Conservation (phyloP, 306 rosid species). For the Fragaria ananassa region DNA sequence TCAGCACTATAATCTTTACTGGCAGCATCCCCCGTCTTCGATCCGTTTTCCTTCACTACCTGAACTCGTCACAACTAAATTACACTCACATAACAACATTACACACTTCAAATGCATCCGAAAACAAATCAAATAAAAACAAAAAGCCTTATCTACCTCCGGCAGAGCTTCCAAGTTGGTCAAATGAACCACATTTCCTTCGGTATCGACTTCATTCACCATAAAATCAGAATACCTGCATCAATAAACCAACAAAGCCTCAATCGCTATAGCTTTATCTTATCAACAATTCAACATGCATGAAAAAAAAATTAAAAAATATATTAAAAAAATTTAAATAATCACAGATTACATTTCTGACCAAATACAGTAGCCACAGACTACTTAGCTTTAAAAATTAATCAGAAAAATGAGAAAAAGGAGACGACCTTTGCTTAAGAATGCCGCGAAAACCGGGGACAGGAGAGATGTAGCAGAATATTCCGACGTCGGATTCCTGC, state of each 20-base stretch:
- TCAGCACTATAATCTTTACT: slow-evolving; percentile 55
- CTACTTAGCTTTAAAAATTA: not conserved
- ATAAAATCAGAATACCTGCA: slow-evolving; percentile 89
- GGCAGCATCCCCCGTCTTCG: slow-evolving; percentile 19
- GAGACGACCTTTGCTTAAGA: slow-evolving; percentile 70
- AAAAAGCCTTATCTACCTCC: slow-evolving; percentile 31
- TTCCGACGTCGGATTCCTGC: slow-evolving; percentile 75
- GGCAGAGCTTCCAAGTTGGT: slow-evolving; percentile 59
- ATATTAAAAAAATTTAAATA: not conserved
- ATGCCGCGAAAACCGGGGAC: slow-evolving; percentile 91
- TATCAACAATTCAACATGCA: not conserved
- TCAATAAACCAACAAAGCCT: slow-evolving; percentile 23
- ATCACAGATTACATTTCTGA: not conserved
- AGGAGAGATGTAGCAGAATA: slow-evolving; percentile 68
- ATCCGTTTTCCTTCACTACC: slow-evolving; percentile 43
- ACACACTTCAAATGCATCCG: not conserved
- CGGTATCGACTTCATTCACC: slow-evolving; percentile 82
- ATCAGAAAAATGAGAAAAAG: not conserved
- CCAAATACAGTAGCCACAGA: not conserved
- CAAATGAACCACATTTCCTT: slow-evolving; percentile 65
- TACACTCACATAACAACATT: not conserved
- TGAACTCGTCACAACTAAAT: slow-evolving; percentile 28
- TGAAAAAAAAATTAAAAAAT: not conserved
- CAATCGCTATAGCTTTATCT: not conserved
- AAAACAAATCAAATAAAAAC: not conserved